Evolutionary conservation across 345 rosid species (phyloP), one percentile per base, ranked within the genome.

Genomic region (Acer saccharum): DNA sequence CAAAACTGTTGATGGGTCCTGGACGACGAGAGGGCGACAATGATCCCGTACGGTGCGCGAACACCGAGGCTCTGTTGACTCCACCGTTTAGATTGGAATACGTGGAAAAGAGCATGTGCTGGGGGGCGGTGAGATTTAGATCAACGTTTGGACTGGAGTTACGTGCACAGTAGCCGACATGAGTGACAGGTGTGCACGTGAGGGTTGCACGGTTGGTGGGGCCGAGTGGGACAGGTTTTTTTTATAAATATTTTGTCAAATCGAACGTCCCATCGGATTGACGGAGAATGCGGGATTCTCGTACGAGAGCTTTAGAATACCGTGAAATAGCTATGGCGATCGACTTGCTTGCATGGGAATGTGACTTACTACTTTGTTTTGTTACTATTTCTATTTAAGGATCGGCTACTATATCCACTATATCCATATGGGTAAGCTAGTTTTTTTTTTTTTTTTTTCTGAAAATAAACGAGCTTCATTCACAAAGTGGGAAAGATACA

Each of bases 101-200:
- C 80, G 84, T 83, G 74, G 55, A 62, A 27, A 6, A 7, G 17
- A 23, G 71, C 69, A 71, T 67, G 80, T 21, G 69, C 12, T 60
- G 68, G 48, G 6, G 70, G 27, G 46, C 54, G 65, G 65, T 35
- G 39, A 35, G 39, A 35, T 35, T 35, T 4, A 2, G 21, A 7
- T 43, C 32, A 29, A n/a, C 14, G n/a, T 68, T 52, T 7, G 43
- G 29, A 43, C 46, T 43, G 10, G 14, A 46, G 50, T 2, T 35
- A 55, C 29, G 41, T 21, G 25, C 55, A 77, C 58, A 74, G 77
- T 79, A 83, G 86, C 86, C 85, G 87, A 87, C 90, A 84, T 35
- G 16, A 21, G 23, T 60, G 75, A 55, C 82, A 81, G 81, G 79
- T 79, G 69, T 25, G 79, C 88, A 84, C 83, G 88, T 84, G 87